Conservation (phyloP, 192 early-diverging fungal genomes). For the Lunasporangiospora selenospora region DNA sequence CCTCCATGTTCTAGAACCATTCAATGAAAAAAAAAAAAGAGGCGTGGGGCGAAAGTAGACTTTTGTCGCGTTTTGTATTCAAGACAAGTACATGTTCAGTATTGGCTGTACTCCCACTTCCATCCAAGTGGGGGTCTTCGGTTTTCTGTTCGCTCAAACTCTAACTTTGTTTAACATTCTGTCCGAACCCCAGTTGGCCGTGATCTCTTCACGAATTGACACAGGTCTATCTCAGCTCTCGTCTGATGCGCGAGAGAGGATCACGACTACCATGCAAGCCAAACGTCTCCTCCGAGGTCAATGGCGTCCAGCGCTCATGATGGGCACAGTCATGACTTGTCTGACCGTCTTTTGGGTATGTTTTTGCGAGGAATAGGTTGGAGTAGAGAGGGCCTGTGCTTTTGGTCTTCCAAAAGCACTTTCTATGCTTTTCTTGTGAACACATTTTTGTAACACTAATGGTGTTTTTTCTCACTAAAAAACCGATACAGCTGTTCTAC, state of each 20-base stretch:
- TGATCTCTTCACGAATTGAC: conserved; percentile 39
- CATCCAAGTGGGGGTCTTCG: too few species aligned
- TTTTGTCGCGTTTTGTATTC: too few species aligned
- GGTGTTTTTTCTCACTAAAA: background rate
- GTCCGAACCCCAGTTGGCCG: conserved; percentile 5
- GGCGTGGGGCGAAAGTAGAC: too few species aligned
- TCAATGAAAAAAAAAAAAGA: too few species aligned
- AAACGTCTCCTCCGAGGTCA: conserved; percentile 42
- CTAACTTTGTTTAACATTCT: background rate
- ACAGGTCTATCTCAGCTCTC: conserved; percentile 34
- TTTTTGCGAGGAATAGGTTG: too few species aligned
- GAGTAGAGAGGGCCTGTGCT: too few species aligned
- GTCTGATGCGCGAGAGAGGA: conserved; percentile 23
- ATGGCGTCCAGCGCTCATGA: conserved; percentile 45
- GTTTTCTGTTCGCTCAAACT: background rate
- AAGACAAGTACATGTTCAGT: too few species aligned
- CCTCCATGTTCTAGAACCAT: too few species aligned
- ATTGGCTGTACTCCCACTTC: too few species aligned
- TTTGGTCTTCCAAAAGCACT: too few species aligned
- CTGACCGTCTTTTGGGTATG: conserved; percentile 42
- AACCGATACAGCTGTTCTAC: conserved; percentile 15
- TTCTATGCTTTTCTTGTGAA: too few species aligned
- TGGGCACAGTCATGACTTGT: conserved; percentile 20
- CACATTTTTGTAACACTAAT: background rate
- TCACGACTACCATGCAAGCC: conserved; percentile 39